These are phyloP conservation scores for Phytophthora quininea DNA, from an alignment of 352 stramenopile genomes.

Conservation along the genomic window DNA sequence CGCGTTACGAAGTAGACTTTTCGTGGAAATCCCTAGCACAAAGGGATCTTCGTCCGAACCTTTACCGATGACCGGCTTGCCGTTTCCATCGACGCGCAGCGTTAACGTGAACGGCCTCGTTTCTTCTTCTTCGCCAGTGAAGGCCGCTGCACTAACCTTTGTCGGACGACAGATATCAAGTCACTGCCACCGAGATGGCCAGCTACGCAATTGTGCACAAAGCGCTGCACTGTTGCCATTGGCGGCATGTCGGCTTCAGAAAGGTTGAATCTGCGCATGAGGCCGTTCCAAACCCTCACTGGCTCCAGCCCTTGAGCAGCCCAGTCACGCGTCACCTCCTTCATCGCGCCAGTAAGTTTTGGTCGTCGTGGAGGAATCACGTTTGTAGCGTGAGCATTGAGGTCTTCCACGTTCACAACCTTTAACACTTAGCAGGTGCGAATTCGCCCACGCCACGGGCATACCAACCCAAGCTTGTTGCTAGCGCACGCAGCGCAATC, in stretches of 20 bases:
- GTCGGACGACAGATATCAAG: neutral
- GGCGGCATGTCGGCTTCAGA: neutral
- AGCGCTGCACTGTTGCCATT: constrained; percentile 3
- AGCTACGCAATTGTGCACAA: constrained; percentile 13
- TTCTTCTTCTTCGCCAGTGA: constrained; percentile 8
- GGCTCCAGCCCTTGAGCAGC: constrained; percentile 7
- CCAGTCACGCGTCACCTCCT: constrained; percentile 8
- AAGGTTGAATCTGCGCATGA: constrained; percentile 10
- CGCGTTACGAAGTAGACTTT: too few species aligned
- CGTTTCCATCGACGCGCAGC: neutral
- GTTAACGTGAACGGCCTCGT: constrained; percentile 5
- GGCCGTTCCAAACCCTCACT: neutral
- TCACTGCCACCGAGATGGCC: constrained; percentile 4
- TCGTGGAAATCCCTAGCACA: neutral
- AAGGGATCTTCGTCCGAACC: neutral
- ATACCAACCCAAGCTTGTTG: neutral
- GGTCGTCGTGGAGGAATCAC: neutral
- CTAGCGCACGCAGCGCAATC: neutral
- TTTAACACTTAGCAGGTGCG: neutral
- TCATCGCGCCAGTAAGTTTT: constrained; percentile 2
- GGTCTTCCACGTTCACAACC: constrained; percentile 9
- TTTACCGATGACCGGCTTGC: neutral
- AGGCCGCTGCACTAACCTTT: constrained; percentile 1
- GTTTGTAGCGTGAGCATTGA: neutral
- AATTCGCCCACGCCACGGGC: constrained; percentile 12